phyloP scores from a whole-genome alignment of 2,329 filamentous ascomycete species.

The Fusarium redolens region DNA sequence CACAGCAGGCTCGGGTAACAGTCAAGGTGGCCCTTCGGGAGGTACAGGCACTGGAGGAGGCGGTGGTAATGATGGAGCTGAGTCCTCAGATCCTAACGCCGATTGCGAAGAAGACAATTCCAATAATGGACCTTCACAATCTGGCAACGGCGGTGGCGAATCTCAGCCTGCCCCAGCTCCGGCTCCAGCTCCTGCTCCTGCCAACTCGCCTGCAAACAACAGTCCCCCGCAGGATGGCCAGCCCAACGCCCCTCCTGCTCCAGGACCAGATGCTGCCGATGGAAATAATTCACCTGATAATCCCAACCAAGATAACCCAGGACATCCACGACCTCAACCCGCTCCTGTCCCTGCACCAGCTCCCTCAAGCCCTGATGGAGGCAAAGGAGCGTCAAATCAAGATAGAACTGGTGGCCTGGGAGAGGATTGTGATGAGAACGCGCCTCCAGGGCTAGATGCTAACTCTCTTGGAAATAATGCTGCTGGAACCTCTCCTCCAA shows the following conservation, averaged over 20 bases:
- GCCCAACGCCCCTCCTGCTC: not conserved
- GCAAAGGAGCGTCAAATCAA: not conserved
- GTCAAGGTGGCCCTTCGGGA: not conserved
- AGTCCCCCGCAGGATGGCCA: not conserved
- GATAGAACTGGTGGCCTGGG: not conserved
- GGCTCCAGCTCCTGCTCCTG: not conserved
- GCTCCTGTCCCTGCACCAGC: constrained; percentile 1
- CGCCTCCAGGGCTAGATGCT: not conserved
- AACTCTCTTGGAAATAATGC: not conserved
- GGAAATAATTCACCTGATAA: not conserved
- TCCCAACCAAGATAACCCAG: not conserved
- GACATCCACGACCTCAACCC: constrained; percentile 6
- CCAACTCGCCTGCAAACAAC: not conserved
- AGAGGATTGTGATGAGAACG: constrained; percentile 13
- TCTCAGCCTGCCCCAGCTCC: not conserved
- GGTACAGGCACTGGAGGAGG: not conserved
- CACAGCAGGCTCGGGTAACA: not conserved
- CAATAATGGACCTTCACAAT: not conserved
- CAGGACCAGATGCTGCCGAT: not conserved
- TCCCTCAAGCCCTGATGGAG: not conserved
- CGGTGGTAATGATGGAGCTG: not conserved
- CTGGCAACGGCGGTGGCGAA: not conserved
- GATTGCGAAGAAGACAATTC: not conserved
- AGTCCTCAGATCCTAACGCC: not conserved
- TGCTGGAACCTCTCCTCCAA: not conserved